Evolutionary conservation across 1,284 basidiomycete genomes (phyloP), one percentile per base, ranked within the genome.

Genomic region (Hymenochaete sp.): DNA sequence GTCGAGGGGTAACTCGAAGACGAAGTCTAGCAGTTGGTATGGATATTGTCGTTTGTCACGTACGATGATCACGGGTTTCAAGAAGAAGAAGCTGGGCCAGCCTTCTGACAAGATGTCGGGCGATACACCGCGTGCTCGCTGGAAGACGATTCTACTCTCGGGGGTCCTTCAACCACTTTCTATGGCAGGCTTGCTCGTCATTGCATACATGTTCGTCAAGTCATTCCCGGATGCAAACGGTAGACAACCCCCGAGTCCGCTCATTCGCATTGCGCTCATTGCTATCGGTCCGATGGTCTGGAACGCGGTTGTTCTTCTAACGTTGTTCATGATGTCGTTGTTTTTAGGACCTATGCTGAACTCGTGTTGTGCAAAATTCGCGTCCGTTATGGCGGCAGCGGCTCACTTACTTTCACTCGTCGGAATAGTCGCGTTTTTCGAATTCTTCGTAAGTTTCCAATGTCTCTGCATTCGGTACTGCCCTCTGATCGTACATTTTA

Each of bases 1-100:
- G 91, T 95, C 89, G 16, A 79, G 93, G 52, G 93, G 93, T 49
- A 97, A 97, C 65, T 93, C 93, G 40, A 73, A 90, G 55, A 87
- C 89, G 14, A 93, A 96, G 62, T 86, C 88, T 47, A 97, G 93
- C 68, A 93, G 89, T 54, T 97, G 93, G 93, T 95, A 96, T 60
- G 93, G 93, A 2, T 97, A 97, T 66, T 97, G 93, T 62, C 86
- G 93, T 56, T 75, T 96, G 49, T 95, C 91, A 29, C 72, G 93
- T 54, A 97, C 93, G 9, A 85, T 91, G 75, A 93, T 97, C 56
- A 97, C 93, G 28, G 93, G 93, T 51, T 96, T 92, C 74, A 97
- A 97, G 80, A 90, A 95, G 73, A 97, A 97, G 75, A 86, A 91
- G 59, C 76, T 97, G 7, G 93, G 93, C 4, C 86, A 93, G 56